Conservation (phyloP, 352 stramenopile species). For the Phytopythium mirpurense region DNA sequence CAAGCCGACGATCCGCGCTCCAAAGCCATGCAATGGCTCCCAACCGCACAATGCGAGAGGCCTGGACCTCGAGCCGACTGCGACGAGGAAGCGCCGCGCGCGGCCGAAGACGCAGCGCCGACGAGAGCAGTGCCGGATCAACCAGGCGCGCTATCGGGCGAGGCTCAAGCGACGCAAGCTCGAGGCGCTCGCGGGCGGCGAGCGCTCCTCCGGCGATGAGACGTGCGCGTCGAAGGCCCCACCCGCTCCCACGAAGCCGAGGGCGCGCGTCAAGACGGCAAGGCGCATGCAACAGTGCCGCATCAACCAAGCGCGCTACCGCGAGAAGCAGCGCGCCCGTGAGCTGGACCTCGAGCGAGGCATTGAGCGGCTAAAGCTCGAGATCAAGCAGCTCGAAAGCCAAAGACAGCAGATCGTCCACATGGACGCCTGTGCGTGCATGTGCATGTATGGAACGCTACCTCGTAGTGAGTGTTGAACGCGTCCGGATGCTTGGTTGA, state of each 20-base stretch:
- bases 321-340: slow-evolving; percentile 9
- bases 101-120: slow-evolving; percentile 22
- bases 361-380: slow-evolving; percentile 7
- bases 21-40: not conserved
- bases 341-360: slow-evolving; percentile 11
- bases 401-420: not conserved
- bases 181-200: not conserved
- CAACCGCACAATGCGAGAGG: too few species aligned
- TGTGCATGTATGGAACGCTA: too few species aligned
- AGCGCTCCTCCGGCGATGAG: not conserved
- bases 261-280: slow-evolving; percentile 18
- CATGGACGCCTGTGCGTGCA: too few species aligned
- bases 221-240: too few species aligned
- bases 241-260: slow-evolving; percentile 9
- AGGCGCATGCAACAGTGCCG: slow-evolving; percentile 21
- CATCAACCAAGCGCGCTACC: slow-evolving; percentile 23
- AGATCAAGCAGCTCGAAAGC: not conserved
- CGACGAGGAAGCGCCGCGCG: slow-evolving; percentile 18
- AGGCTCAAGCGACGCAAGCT: slow-evolving; percentile 8
- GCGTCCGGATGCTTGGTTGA: too few species aligned
- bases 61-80: not conserved
- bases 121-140: slow-evolving; percentile 24
- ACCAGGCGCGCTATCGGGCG: slow-evolving; percentile 26
- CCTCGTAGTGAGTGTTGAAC: not conserved
- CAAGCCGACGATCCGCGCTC: too few species aligned